Evolutionary conservation across 495 filamentous ascomycete genomes (phyloP).

Genomic region (Neohortaea acidophila): DNA sequence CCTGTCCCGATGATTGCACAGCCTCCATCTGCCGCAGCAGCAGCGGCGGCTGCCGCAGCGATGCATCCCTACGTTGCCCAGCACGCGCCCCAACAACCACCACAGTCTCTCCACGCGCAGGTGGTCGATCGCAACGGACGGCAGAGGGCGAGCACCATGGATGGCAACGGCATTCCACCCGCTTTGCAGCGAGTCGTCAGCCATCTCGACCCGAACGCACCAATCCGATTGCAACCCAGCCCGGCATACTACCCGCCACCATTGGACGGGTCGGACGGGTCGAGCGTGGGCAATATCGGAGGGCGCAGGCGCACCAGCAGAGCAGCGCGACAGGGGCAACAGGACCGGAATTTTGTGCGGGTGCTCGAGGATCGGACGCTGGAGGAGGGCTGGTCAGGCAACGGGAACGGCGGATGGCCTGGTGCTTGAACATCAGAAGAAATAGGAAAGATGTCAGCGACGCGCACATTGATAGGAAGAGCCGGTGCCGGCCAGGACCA

Average conservation of each 20-base stretch:
- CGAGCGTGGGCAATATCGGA: conserved; percentile 40
- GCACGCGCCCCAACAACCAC: conserved; percentile 56
- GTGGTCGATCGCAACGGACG: conserved; percentile 66
- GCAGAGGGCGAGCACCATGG: conserved; percentile 89
- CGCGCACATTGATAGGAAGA: too few species aligned
- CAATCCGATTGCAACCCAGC: conserved; percentile 86
- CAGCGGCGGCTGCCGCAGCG: conserved; percentile 5
- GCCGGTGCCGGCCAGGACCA: too few species aligned
- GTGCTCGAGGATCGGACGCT: conserved; percentile 86
- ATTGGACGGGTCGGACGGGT: conserved; percentile 64
- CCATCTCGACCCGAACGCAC: conserved; percentile 87
- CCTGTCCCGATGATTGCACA: conserved; percentile 12
- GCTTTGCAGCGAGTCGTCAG: conserved; percentile 92
- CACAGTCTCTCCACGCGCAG: conserved; percentile 70
- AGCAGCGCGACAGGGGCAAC: conserved; percentile 38
- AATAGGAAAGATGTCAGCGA: too few species aligned
- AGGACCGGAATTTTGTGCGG: conserved; percentile 82
- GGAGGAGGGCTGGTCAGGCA: conserved; percentile 48
- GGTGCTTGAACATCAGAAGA: conserved; percentile 2
- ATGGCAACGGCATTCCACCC: conserved; percentile 80
- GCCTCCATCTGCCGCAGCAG: conserved; percentile 1
- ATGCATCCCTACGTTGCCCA: conserved; percentile 26
- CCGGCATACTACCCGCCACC: conserved; percentile 96
- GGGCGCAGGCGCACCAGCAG: conserved; percentile 60
- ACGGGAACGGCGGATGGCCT: conserved; percentile 5